A percentile compares a stretch with the other conserved stretches of the same genome.
These are phyloP conservation scores for Trichoderma reesei DNA, from an alignment of 495 filamentous ascomycete genomes.

Conservation along the genomic window DNA sequence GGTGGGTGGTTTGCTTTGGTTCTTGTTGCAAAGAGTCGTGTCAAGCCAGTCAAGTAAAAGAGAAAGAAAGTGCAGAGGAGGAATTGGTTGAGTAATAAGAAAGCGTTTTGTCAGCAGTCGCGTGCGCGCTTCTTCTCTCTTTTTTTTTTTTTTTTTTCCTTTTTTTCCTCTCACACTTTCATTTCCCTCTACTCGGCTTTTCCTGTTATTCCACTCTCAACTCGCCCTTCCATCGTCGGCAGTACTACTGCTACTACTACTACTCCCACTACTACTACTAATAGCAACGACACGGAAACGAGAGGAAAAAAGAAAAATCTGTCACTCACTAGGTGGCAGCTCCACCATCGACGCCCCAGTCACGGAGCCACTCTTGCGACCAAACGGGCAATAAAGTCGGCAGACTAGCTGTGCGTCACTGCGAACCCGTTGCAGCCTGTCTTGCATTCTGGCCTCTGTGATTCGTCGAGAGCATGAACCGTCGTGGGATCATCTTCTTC, in stretches of 20 bases:
- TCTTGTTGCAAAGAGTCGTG: neutral
- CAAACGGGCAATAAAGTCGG: slow-evolving; percentile 6
- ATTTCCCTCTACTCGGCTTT: neutral
- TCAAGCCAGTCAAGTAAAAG: neutral
- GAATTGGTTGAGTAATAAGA: neutral
- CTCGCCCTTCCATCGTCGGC: neutral
- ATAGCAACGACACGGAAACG: neutral
- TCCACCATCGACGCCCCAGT: neutral
- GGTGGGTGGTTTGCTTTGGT: too few species aligned
- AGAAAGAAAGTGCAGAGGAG: neutral
- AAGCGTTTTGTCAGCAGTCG: slow-evolving; percentile 8
- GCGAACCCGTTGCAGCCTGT: too few species aligned
- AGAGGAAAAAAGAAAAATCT: neutral
- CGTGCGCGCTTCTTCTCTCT: neutral
- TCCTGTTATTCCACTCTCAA: neutral
- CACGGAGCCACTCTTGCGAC: slow-evolving; percentile 4
- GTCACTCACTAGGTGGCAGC: neutral
- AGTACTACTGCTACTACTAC: too few species aligned
- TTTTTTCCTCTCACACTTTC: neutral
- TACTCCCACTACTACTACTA: too few species aligned
- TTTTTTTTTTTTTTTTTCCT: too few species aligned
- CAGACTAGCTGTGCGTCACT: slow-evolving; percentile 1
- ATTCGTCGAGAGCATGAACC: too few species aligned
- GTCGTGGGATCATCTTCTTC: too few species aligned
- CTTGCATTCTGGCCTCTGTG: too few species aligned